Evolutionary conservation across 106 monocot species (phyloP).

Genomic region (Ottelia alismoides): DNA sequence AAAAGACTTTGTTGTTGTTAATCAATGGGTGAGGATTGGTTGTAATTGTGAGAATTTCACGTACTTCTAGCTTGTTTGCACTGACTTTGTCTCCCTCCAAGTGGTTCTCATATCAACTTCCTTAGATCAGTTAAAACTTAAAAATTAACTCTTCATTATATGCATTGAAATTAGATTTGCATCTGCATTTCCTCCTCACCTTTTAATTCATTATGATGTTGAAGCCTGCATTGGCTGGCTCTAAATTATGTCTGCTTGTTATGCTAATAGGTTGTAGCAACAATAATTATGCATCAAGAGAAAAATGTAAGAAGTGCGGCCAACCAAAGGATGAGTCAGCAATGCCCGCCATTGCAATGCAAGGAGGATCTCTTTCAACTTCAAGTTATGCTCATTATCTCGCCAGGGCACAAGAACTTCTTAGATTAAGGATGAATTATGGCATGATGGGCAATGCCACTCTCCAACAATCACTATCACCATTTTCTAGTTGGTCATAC

Average conservation of each 20-base stretch:
- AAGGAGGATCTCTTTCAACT: slow-evolving; percentile 39
- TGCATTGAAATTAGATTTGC: too few relatives aligned
- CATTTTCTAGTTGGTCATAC: slow-evolving; percentile 35
- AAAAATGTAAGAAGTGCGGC: slow-evolving; percentile 92
- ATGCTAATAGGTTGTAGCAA: slow-evolving; percentile 95
- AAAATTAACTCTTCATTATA: too few relatives aligned
- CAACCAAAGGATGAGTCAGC: slow-evolving; percentile 86
- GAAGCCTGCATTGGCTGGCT: slow-evolving; percentile 9
- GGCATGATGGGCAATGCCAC: slow-evolving; percentile 27
- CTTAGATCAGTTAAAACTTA: too few relatives aligned
- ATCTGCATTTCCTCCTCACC: too few relatives aligned
- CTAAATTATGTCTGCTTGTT: slow-evolving; percentile 14
- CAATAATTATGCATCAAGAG: slow-evolving; percentile 99
- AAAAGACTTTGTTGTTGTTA: too few relatives aligned
- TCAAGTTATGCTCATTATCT: slow-evolving; percentile 83
- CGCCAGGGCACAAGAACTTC: slow-evolving; percentile 39
- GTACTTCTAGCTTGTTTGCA: too few relatives aligned
- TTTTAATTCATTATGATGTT: too few relatives aligned
- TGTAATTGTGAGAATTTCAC: too few relatives aligned
- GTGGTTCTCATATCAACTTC: too few relatives aligned
- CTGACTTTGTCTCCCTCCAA: too few relatives aligned
- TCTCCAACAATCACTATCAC: slow-evolving; percentile 33
- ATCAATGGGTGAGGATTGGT: too few relatives aligned
- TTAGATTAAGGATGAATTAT: slow-evolving; percentile 57
- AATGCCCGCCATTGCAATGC: slow-evolving; percentile 67